These are phyloP conservation scores for Sphaerobolus stellatus DNA, from an alignment of 1,284 basidiomycete genomes.

Conservation along the genomic window DNA sequence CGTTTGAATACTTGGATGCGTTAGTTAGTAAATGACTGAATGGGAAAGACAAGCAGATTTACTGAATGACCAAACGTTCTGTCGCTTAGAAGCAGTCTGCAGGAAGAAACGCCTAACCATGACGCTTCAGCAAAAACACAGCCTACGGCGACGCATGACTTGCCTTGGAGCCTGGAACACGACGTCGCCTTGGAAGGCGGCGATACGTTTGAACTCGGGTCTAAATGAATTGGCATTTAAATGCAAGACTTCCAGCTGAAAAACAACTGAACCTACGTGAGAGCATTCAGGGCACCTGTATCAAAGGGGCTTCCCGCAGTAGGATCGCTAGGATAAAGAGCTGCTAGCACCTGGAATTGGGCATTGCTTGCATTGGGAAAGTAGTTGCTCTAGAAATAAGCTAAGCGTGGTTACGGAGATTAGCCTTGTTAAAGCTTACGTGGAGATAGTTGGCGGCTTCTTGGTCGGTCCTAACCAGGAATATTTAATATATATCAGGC, in stretches of 20 bases:
- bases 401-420: neutral
- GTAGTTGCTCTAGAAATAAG: slow-evolving; percentile 23
- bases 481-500: neutral
- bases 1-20: slow-evolving; percentile 42
- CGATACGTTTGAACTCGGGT: slow-evolving; percentile 53
- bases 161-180: slow-evolving; percentile 44
- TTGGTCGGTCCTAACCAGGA: slow-evolving; percentile 34
- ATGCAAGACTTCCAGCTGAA: neutral
- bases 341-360: slow-evolving; percentile 33
- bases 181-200: slow-evolving; percentile 51
- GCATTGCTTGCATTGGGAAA: slow-evolving; percentile 29
- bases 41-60: slow-evolving; percentile 15
- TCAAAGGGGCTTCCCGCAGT: slow-evolving; percentile 50
- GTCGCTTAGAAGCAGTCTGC: slow-evolving; percentile 18
- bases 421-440: neutral
- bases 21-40: neutral
- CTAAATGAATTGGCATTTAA: neutral
- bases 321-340: slow-evolving; percentile 39
- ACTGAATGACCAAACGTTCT: slow-evolving; percentile 45
- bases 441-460: slow-evolving; percentile 39
- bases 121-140: neutral
- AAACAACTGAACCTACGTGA: slow-evolving; percentile 28
- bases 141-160: neutral
- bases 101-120: slow-evolving; percentile 41
- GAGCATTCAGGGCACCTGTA: slow-evolving; percentile 43